Base-by-base conservation (phyloP, 257 asterid genomes). In the Sherardia arvensis region DNA sequence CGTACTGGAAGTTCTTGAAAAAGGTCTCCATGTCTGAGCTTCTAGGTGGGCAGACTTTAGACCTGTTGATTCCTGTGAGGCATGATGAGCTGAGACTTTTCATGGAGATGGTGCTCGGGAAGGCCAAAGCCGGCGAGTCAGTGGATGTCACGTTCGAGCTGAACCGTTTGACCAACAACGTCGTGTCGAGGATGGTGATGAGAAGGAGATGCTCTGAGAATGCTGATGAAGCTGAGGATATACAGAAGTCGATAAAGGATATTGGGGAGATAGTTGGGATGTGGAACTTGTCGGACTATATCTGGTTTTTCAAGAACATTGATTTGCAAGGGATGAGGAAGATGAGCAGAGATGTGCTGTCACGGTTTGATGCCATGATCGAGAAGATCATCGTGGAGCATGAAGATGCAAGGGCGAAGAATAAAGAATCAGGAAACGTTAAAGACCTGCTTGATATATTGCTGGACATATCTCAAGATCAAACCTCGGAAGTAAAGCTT, bases 11-110 rank as follows among this genome's bases (percentile, higher is more conserved):
- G 73, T 85, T 83, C 81, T 81, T 57, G 85, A 88, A 88, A 72
- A 88, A 86, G 25, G 66, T 88, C 12, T 86, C 90, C 77, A 80
- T 86, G 86, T 77, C 92, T 11, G 85, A 82, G 55, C 95, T 86
- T 43, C 90, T 88, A 0, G 85, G 90, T 1, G 90, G 87, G 5
- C 78, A 67, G 1, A 82, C 88, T 1, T 65, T 88, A 4, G 95
- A 88, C 71, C 63, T 77, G 5, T 47, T 84, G 55, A 76, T 63
- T 68, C 96, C 92, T 0, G 73, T 86, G 14, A 84, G 96, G 66
- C 59, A 69, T 2, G 74, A 67, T 5, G 96, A 86, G 61, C 63
- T 78, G 1, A 64, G 20, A 3, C 65, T 61, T 3, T 67, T 88
- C 7, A 3, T 86, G 27, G 66, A 60, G 5, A 55, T 47, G 4